Conservation (phyloP, 495 filamentous ascomycete species). For the Chaetomium tenue region DNA sequence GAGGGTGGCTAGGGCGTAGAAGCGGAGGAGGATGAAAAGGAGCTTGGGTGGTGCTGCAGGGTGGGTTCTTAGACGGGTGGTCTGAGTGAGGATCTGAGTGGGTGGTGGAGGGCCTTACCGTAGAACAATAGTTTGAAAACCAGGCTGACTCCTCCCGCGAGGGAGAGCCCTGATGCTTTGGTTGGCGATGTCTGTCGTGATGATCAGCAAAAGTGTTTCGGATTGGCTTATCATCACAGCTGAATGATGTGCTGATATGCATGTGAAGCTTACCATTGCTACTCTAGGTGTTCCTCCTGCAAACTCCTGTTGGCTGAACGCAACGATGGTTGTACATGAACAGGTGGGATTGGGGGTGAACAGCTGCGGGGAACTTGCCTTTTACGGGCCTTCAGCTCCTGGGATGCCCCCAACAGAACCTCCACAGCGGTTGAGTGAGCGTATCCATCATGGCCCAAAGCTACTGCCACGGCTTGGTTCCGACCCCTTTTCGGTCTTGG, state of each 20-base stretch:
- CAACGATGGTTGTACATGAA: no score
- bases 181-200: neutral
- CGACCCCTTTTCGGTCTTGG: neutral
- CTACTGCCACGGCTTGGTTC: neutral
- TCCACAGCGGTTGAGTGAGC: no score
- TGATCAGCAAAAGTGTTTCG: neutral
- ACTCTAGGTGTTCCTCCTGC: no score
- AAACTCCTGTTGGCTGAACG: no score
- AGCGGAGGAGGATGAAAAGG: constrained; percentile 27
- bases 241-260: neutral
- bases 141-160: constrained; percentile 14
- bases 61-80: neutral
- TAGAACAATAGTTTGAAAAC: constrained; percentile 18
- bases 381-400: neutral
- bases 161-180: constrained; percentile 11
- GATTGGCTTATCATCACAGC: no score
- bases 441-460: no score
- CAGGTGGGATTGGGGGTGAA: no score
- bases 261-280: constrained; percentile 10
- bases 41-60: constrained; percentile 20
- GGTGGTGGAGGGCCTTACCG: constrained; percentile 3
- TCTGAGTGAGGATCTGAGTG: neutral
- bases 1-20: constrained; percentile 18
- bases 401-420: neutral
- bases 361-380: neutral